Conservation (phyloP, 2,329 filamentous ascomycete genomes). For the Epichloe glyceriae region DNA sequence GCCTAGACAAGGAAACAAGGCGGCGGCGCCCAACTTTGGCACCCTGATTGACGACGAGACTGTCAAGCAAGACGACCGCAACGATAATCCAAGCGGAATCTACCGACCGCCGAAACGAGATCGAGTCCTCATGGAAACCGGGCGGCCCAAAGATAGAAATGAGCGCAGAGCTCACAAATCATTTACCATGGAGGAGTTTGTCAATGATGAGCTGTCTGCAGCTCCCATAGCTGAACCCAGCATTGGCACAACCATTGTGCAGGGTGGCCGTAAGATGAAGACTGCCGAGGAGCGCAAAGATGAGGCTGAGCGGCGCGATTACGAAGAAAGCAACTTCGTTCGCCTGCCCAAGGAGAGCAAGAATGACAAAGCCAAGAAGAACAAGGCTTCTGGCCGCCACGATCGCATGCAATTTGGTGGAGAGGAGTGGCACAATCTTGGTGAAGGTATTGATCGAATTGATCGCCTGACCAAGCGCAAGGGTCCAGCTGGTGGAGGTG, state of each 20-base stretch:
- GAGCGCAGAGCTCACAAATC: constrained; percentile 58
- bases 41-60: constrained; percentile 21
- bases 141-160: constrained; percentile 44
- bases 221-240: constrained; percentile 77
- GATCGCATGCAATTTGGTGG: constrained; percentile 64
- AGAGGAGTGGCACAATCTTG: constrained; percentile 82
- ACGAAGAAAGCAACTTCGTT: constrained; percentile 87
- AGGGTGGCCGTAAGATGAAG: constrained; percentile 67
- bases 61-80: constrained; percentile 13
- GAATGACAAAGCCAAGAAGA: constrained; percentile 63
- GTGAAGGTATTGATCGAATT: constrained; percentile 77
- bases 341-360: constrained; percentile 78
- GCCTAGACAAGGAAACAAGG: constrained; percentile 8
- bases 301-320: constrained; percentile 67
- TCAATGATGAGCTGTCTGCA: constrained; percentile 68
- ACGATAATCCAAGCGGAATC: constrained; percentile 46
- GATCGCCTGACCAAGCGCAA: constrained; percentile 66
- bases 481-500: constrained; percentile 38
- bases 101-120: constrained; percentile 85
- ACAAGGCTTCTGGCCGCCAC: constrained; percentile 34
- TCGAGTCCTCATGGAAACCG: constrained; percentile 69
- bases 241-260: constrained; percentile 78
- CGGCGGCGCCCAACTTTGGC: constrained; percentile 21
- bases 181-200: constrained; percentile 81
- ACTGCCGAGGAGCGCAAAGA: constrained; percentile 61